Evolutionary conservation across 1,284 basidiomycete species (phyloP), one percentile per base, ranked within the genome.

Genomic region (Rhodotorula sp.): DNA sequence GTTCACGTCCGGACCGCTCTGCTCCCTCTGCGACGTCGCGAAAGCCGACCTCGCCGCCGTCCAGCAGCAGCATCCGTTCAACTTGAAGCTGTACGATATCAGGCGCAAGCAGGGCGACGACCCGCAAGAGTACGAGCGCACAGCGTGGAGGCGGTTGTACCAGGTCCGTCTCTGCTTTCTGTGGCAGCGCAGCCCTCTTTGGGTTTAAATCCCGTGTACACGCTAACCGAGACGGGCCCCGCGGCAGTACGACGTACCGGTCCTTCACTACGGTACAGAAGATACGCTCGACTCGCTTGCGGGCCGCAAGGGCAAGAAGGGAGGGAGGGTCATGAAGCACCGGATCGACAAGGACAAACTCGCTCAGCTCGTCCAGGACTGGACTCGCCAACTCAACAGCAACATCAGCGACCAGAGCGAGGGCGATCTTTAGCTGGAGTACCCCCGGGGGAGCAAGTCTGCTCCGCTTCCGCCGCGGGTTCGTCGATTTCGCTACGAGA

Each of bases 161-260:
- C 76, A 77, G 65, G 75, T 75, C 17, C 33, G 71, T 44, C 14
- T 26, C 42, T 14, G 29, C 12, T 42, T 33, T 15, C 14, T n/a
- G n/a, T n/a, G n/a, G n/a, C n/a, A n/a, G n/a, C n/a, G n/a, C n/a
- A n/a, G n/a, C n/a, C n/a, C n/a, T n/a, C n/a, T n/a, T n/a, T n/a
- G n/a, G n/a, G n/a, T n/a, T n/a, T n/a, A n/a, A n/a, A n/a, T n/a
- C n/a, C n/a, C n/a, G n/a, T n/a, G n/a, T n/a, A n/a, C n/a, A n/a
- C n/a, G n/a, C n/a, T n/a, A n/a, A n/a, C n/a, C n/a, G n/a, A n/a
- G n/a, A n/a, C n/a, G 24, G 3, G 24, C 3, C 6, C 22, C 6
- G 4, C 6, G 15, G 22, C 59, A 77, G 76, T 78, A 77, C 69
- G 77, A 78, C 59, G 70, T 78, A 18, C 77, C 77, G 20, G 77